Evolutionary conservation across 1,284 basidiomycete genomes (phyloP), one percentile per base, ranked within the genome.

Genomic region (Vanrija pseudolonga): DNA sequence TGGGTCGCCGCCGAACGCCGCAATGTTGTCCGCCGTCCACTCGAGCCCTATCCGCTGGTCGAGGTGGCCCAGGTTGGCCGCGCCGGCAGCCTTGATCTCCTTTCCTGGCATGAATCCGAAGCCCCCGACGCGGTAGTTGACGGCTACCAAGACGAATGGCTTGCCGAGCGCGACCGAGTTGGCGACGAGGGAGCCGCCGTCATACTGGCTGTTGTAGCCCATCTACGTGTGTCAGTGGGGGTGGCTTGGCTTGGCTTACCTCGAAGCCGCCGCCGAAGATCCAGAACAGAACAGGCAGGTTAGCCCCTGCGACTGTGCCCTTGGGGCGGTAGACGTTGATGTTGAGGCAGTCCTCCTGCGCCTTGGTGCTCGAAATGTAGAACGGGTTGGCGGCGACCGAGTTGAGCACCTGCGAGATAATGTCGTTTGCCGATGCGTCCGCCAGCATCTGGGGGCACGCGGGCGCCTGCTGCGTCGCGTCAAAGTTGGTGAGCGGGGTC

Each of bases 61-160:
- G 22, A 56, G 81, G 60, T 82, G 67, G 5, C 82, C 82, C 6
- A 82, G 69, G 60, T 83, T 84, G 6, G 79, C 78, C 0, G 80
- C 71, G 0, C 79, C 79, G 32, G 77, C 81, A 0, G 66, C 77
- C 47, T 79, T 78, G 4, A 81, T 76, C 62, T 83, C 51, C 80
- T 53, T 80, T 63, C n/a, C 82, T 74, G 3, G 78, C 78, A 40
- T 83, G 60, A 56, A 56, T 18, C 60, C 60, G 19, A 78, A 79
- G 0, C 75, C 67, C 36, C 63, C 68, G 20, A 76, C 44, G 66
- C 83, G 77, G 62, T 84, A 84, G 65, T 85, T 84, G 73, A 83
- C 59, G 76, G 81, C 79, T n/a, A 82, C 80, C 54, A 81, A 81
- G 47, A 85, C 73, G 23, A 82, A 73, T 0, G 82, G 81, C 53